Percentiles rank a stretch among this genome's conserved stretches.
These are phyloP conservation scores for Heterobasidion occidentale DNA, from an alignment of 1,284 basidiomycete genomes.

Conservation along the genomic window DNA sequence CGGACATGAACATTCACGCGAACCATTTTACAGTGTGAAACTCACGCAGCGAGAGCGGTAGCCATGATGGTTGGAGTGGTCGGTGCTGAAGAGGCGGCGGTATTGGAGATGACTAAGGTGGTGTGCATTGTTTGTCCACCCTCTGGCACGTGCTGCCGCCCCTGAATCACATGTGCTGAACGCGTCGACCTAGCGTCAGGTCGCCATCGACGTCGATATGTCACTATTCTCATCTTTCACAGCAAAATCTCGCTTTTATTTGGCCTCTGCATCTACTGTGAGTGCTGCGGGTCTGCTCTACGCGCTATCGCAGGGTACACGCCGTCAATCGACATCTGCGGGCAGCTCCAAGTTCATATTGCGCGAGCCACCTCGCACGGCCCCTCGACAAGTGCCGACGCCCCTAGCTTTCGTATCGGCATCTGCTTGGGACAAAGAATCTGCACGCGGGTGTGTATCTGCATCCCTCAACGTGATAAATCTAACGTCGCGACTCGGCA, in stretches of 20 bases:
- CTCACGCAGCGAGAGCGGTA: constrained; percentile 29
- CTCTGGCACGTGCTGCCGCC: too few species aligned
- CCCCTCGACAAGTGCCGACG: constrained; percentile 41
- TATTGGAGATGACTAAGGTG: too few species aligned
- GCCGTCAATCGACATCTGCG: background rate
- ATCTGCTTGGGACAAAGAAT: constrained; percentile 13
- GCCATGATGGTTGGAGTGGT: constrained; percentile 20
- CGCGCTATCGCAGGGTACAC: background rate
- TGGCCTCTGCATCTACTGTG: background rate
- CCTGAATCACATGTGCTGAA: too few species aligned
- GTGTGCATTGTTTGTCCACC: too few species aligned
- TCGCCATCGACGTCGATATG: too few species aligned
- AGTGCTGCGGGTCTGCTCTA: background rate
- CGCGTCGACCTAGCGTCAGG: too few species aligned
- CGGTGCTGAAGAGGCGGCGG: background rate
- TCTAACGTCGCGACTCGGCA: background rate
- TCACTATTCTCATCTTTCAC: too few species aligned
- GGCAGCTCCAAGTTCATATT: constrained; percentile 15
- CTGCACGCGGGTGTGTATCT: constrained; percentile 10
- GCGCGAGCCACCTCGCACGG: constrained; percentile 28
- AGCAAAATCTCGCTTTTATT: too few species aligned
- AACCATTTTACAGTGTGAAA: constrained; percentile 6
- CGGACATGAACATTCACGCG: constrained; percentile 27
- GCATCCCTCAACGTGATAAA: background rate
- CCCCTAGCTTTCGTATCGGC: constrained; percentile 31